Conservation (phyloP, 1,284 basidiomycete species). For the Peniophora sp. region DNA sequence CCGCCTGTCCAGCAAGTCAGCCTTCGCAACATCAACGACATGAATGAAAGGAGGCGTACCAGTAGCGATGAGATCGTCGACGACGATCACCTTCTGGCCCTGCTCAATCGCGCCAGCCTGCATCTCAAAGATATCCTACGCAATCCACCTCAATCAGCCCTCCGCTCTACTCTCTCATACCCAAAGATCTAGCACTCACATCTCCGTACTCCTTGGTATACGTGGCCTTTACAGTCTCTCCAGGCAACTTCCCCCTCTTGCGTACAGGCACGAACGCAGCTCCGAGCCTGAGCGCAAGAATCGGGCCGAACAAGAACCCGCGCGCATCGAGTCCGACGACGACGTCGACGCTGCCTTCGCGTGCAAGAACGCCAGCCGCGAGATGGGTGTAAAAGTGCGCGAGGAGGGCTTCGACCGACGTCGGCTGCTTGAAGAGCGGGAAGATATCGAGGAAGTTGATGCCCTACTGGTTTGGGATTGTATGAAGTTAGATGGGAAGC, state of each 20-base stretch:
- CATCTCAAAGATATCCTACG: conserved; percentile 90
- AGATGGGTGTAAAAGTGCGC: conserved; percentile 88
- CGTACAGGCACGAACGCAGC: conserved; percentile 96
- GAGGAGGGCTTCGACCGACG: conserved; percentile 85
- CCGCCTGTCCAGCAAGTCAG: conserved; percentile 54
- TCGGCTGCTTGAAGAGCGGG: conserved; percentile 78
- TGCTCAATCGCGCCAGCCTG: conserved; percentile 80
- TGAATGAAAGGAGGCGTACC: conserved; percentile 38
- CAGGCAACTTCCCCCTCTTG: conserved; percentile 93
- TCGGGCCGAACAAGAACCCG: conserved; percentile 93
- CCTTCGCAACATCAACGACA: conserved; percentile 1
- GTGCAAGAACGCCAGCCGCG: conserved; percentile 61
- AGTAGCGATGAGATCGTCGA: conserved; percentile 97
- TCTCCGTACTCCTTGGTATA: conserved; percentile 95
- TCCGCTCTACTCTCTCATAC: neutral
- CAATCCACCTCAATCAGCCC: conserved; percentile 4
- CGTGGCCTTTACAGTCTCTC: conserved; percentile 66
- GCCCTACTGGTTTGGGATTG: conserved; percentile 38
- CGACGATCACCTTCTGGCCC: conserved; percentile 81
- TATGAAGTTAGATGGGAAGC: neutral
- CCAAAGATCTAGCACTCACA: conserved; percentile 35
- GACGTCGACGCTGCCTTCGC: conserved; percentile 64
- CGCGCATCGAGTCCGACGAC: conserved; percentile 95
- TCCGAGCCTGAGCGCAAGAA: conserved; percentile 85
- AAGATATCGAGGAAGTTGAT: conserved; percentile 86